These are phyloP conservation scores for Exophiala bonariae DNA, from an alignment of 2,329 filamentous ascomycete genomes.

Conservation along the genomic window DNA sequence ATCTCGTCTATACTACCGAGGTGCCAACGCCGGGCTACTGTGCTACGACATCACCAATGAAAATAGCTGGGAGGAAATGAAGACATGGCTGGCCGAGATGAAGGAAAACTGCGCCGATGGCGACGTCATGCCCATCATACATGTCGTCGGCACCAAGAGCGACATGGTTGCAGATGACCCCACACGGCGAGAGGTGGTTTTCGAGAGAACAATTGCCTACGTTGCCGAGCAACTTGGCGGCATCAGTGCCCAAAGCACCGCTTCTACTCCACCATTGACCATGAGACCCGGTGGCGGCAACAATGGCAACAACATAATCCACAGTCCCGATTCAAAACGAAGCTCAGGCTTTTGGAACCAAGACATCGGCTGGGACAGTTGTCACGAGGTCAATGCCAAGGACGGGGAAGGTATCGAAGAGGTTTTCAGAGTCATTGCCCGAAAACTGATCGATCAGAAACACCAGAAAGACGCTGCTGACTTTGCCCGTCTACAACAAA, in stretches of 20 bases:
- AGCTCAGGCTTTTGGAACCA: constrained; percentile 70
- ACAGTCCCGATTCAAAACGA: constrained; percentile 45
- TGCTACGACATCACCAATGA: constrained; percentile 93
- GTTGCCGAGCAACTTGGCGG: constrained; percentile 76
- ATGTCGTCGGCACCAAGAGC: constrained; percentile 92
- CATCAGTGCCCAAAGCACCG: constrained; percentile 61
- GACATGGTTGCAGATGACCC: constrained; percentile 89
- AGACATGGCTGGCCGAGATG: constrained; percentile 83
- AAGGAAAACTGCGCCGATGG: constrained; percentile 69
- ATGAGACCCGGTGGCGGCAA: constrained; percentile 25
- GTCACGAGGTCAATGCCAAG: constrained; percentile 93
- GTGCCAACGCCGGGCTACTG: constrained; percentile 88
- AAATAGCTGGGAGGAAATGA: constrained; percentile 86
- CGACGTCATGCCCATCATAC: constrained; percentile 59
- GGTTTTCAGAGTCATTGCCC: constrained; percentile 85
- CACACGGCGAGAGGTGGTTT: constrained; percentile 76
- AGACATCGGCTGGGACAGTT: constrained; percentile 93
- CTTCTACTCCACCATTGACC: constrained; percentile 67
- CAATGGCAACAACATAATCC: constrained; percentile 19
- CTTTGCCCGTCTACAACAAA: constrained; percentile 45
- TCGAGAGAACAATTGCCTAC: constrained; percentile 93
- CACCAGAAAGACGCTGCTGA: constrained; percentile 56
- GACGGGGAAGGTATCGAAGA: constrained; percentile 95
- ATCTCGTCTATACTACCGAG: constrained; percentile 92
- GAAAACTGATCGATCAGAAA: constrained; percentile 77